phyloP scores from a whole-genome alignment of 768 basidiomycete genomes.

The Rhodosporidiobolus odoratus region DNA sequence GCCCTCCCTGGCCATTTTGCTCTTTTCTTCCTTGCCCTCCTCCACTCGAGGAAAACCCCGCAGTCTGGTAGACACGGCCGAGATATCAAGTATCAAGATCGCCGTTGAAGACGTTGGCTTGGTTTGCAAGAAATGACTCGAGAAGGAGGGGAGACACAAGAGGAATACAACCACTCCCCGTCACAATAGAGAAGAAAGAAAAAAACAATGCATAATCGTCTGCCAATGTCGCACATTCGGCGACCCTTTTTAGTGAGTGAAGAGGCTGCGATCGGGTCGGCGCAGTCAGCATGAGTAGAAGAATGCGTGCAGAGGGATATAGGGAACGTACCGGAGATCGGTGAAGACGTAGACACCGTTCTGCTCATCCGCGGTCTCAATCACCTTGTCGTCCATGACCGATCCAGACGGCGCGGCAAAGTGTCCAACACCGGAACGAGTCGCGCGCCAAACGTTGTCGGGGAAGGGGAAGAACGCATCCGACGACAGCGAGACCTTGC shows the following conservation, averaged over 20 bases:
- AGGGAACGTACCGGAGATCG: conserved; percentile 50
- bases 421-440: conserved; percentile 85
- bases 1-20: too few species aligned
- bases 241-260: conserved; percentile 36
- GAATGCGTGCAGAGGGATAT: not conserved
- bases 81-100: too few species aligned
- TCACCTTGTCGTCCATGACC: conserved; percentile 94
- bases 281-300: not conserved
- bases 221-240: too few species aligned
- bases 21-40: not conserved
- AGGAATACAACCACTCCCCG: too few species aligned
- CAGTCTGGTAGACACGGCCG: not conserved
- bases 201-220: too few species aligned
- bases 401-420: conserved; percentile 71
- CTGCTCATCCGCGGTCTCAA: conserved; percentile 93
- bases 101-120: not conserved
- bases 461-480: conserved; percentile 99
- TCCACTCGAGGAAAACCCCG: not conserved
- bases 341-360: conserved; percentile 88
- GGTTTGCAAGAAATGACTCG: not conserved
- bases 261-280: conserved; percentile 22
- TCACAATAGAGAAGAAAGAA: too few species aligned
- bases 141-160: not conserved
- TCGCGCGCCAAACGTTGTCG: conserved; percentile 90
- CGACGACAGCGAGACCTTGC: conserved; percentile 84